Base-by-base conservation (phyloP, 306 rosid genomes). In the Vigna trinervia region DNA sequence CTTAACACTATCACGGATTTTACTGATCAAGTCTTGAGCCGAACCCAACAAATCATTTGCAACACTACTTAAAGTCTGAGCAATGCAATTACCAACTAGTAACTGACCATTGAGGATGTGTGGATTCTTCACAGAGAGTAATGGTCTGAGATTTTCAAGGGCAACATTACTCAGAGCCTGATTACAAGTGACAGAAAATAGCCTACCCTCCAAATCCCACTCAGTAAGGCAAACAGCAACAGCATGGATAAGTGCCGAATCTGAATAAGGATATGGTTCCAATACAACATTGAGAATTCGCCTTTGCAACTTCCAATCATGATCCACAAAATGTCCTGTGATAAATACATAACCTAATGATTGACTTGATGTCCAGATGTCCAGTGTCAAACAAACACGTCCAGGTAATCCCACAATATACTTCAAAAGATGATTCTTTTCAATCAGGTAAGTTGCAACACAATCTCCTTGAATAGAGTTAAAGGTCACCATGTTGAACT, bases 381-480 rank as follows among this genome's bases (percentile, higher is more conserved):
- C 99, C 32, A 95, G 82, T 22, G 99, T 87, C 79, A 95, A 95
- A 80, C 97, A 92, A 36, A 89, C 80, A 5, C 97, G 99, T 12
- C 97, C 97, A 8, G 96, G 93, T 17, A 95, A 73, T 53, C 90
- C 89, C 76, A 87, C 94, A 81, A 92, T 79, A 78, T 82, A 85
- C 83, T 85, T 92, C 74, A 62, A 53, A 38, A 90, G 88, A 43
- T 76, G 81, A 78, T 89, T 97, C 82, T 92, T 95, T 77, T 95
- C 97, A 84, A 50, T 79, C 36, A 90, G 85, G 85, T 88, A 95
- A n/a, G 92, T 88, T 51, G 93, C 97, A 83, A 92, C 97, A 71
- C 97, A 92, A 78, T 95, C 99, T 63, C 99, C 99, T 82, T 95
- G 99, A 71, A 95, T 80, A 12, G 96, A 85, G 81, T 95, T 95